These are phyloP conservation scores for Penicillium roqueforti DNA, from an alignment of 495 filamentous ascomycete species.

Conservation along the genomic window DNA sequence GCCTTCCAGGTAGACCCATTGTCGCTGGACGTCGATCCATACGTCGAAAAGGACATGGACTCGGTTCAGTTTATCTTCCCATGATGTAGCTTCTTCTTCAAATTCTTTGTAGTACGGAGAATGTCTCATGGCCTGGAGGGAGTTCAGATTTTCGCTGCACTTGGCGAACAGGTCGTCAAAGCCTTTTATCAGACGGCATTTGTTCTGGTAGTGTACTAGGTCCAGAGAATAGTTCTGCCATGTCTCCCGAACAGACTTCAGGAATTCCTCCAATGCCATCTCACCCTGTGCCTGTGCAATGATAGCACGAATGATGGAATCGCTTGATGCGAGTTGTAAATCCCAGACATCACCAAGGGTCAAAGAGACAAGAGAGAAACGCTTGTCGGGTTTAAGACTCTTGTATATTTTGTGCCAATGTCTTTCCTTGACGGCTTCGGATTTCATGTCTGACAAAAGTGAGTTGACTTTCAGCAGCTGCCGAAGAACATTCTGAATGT, in stretches of 20 bases:
- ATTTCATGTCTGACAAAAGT: constrained; percentile 86
- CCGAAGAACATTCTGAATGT: constrained; percentile 88
- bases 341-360: constrained; percentile 98
- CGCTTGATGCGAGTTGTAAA: constrained; percentile 79
- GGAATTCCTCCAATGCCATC: constrained; percentile 96
- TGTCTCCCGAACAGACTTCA: constrained; percentile 93
- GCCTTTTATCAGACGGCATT: constrained; percentile 91
- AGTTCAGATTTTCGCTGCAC: constrained; percentile 96
- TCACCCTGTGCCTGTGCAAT: constrained; percentile 96
- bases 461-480: constrained; percentile 84
- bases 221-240: constrained; percentile 95
- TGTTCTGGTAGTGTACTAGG: constrained; percentile 94
- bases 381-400: constrained; percentile 78
- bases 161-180: constrained; percentile 99
- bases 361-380: constrained; percentile 89
- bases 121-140: constrained; percentile 96
- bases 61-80: constrained; percentile 97
- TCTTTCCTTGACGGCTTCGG: constrained; percentile 90
- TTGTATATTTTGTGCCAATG: constrained; percentile 99
- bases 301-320: constrained; percentile 81
- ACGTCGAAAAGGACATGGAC: constrained; percentile 97
- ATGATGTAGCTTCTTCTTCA: constrained; percentile 89
- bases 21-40: constrained; percentile 98
- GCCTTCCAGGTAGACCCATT: constrained; percentile 98
- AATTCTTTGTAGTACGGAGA: constrained; percentile 99